phyloP scores from a whole-genome alignment of 106 monocot species.

The Acorus calamus region DNA sequence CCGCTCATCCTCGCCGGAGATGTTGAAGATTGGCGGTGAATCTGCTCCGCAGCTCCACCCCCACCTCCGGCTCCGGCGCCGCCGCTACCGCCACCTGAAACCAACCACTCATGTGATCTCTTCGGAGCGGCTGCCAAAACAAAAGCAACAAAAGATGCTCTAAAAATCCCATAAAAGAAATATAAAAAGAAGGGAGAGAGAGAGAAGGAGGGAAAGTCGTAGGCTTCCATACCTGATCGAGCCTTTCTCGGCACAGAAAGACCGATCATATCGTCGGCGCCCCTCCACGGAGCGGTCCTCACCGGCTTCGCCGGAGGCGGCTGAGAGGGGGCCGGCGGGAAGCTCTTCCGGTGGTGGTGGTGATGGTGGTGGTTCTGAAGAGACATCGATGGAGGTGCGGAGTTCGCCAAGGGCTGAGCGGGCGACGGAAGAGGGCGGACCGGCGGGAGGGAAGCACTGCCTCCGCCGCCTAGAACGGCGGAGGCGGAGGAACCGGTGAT shows the following conservation, averaged over 20 bases:
- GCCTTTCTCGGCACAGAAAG: slow-evolving; percentile 79
- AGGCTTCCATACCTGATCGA: slow-evolving; percentile 41
- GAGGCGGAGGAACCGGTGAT: slow-evolving; percentile 29
- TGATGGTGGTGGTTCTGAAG: slow-evolving; percentile 9
- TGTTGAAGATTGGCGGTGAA: slow-evolving; percentile 46
- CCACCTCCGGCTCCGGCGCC: slow-evolving; percentile 21
- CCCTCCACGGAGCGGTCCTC: slow-evolving; percentile 53
- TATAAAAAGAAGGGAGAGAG: background rate
- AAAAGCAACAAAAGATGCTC: slow-evolving; percentile 1
- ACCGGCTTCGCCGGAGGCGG: slow-evolving; percentile 13
- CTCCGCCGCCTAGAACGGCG: too few relatives aligned
- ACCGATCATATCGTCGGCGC: slow-evolving; percentile 84
- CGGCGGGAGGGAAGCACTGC: background rate
- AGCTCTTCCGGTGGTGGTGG: background rate
- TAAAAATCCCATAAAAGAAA: background rate
- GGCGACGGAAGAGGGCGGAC: slow-evolving; percentile 8
- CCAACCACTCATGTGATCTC: slow-evolving; percentile 69
- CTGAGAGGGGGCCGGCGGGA: background rate
- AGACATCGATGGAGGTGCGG: slow-evolving; percentile 6
- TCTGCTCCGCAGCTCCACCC: slow-evolving; percentile 8
- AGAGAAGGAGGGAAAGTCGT: too few relatives aligned
- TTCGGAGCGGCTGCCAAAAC: slow-evolving; percentile 61
- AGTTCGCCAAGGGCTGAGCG: slow-evolving; percentile 8
- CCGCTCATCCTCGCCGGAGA: slow-evolving; percentile 50
- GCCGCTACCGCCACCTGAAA: slow-evolving; percentile 37